Base-by-base conservation (phyloP, 2,329 filamentous ascomycete species). In the Penicillium polonicum region DNA sequence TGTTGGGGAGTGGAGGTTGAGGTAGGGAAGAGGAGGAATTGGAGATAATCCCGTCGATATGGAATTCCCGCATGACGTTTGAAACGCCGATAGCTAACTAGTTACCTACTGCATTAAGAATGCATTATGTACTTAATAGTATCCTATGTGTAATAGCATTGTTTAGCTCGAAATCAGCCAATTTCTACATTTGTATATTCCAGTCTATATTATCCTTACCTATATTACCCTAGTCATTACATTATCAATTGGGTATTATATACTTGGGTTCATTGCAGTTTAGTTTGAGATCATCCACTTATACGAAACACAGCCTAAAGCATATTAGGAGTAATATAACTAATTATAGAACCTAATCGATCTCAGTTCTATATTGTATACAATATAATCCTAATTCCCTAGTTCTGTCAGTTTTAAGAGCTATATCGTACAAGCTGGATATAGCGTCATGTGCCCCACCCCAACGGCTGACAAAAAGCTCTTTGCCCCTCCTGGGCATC, bases 381-480 rank as follows among this genome's bases (percentile, higher is more conserved):
- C 7, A 23, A 8, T 35, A 12, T 31, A 31, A 8, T 45, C 10
- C 12, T 1, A 19, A 31, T 35, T 13, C 31, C 9, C 31, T 10
- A 33, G 3, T 33, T 33, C 5, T 33, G 12, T 33, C 12, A 15
- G 31, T 15, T 33, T 2, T 6, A 13, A 33, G 12, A 33, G 31
- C 31, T 33, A 33, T 33, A 33, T 33, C 31, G 12, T 6, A 33
- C 33, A 35, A 35, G 5, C 36, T 38, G 35, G 19, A n/a, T 35
- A 25, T 23, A 51, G 46, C 50, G 59, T 59, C 59, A 60, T 56
- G 23, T 29, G 58, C 61, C 58, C 62, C 60, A 61, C 55, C 39
- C 62, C 55, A 52, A 60, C 57, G 35, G 56, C 60, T 58, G 59
- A 65, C 60, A 65, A 63, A 63, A 45, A 13, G 15, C 10, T 45